Percentiles rank a stretch among this genome's conserved stretches.
These are phyloP conservation scores for Tylopilus vinaceipallidus DNA, from an alignment of 768 basidiomycete species.

Conservation along the genomic window DNA sequence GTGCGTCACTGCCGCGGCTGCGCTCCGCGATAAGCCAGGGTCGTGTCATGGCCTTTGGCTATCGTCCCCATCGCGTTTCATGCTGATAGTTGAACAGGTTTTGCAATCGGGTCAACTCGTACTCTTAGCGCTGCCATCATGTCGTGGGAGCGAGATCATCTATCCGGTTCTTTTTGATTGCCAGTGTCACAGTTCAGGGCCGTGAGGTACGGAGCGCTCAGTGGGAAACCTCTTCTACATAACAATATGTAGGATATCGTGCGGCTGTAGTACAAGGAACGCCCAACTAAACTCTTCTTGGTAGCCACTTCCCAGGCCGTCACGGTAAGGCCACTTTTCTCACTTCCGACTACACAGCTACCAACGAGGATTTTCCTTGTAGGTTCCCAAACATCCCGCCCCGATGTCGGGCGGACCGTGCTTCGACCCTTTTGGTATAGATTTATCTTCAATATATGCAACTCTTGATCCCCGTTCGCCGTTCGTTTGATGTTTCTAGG, in stretches of 20 bases:
- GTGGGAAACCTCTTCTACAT: neutral
- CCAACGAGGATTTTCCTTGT: neutral
- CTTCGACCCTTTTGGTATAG: neutral
- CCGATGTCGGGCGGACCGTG: neutral
- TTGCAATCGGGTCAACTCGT: too few species aligned
- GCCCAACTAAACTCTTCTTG: neutral
- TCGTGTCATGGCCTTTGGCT: too few species aligned
- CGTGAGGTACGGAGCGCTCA: neutral
- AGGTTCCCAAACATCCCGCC: slow-evolving; percentile 11
- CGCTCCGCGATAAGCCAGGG: too few species aligned
- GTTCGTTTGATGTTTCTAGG: slow-evolving; percentile 14
- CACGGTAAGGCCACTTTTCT: slow-evolving; percentile 11
- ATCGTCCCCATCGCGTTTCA: too few species aligned
- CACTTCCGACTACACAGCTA: slow-evolving; percentile 8
- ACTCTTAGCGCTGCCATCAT: too few species aligned
- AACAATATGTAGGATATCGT: neutral
- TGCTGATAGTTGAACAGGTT: too few species aligned
- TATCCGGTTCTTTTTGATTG: neutral
- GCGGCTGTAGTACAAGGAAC: neutral
- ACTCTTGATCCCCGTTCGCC: neutral
- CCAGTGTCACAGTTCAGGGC: too few species aligned
- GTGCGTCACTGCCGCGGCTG: too few species aligned
- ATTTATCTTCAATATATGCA: slow-evolving; percentile 23
- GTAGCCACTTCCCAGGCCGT: slow-evolving; percentile 12
- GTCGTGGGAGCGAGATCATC: too few species aligned